A percentile compares a stretch with the other conserved stretches of the same genome.
These are phyloP conservation scores for Neurospora tetrasperma DNA, from an alignment of 495 filamentous ascomycete genomes.

Conservation along the genomic window DNA sequence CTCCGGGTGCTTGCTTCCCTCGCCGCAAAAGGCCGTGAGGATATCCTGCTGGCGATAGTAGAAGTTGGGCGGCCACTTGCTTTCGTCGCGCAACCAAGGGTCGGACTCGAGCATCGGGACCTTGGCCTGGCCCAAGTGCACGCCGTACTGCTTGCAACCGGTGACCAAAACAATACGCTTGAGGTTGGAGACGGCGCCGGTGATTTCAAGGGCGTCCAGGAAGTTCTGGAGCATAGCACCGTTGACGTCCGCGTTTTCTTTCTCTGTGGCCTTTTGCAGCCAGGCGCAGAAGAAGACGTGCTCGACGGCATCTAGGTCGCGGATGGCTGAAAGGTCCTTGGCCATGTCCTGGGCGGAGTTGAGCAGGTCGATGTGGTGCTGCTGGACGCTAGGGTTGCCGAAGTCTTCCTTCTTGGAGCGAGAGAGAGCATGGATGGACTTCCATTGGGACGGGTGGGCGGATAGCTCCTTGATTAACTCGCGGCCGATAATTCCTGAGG, in stretches of 20 bases:
- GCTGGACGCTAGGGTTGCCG: constrained; percentile 30
- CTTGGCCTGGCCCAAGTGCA: constrained; percentile 44
- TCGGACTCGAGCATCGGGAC: constrained; percentile 40
- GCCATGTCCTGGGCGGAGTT: constrained; percentile 32
- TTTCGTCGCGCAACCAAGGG: constrained; percentile 12
- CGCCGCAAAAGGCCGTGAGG: constrained; percentile 19
- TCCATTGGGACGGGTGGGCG: constrained; percentile 28
- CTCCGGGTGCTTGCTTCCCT: constrained; percentile 17
- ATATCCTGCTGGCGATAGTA: constrained; percentile 40
- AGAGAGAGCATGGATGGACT: constrained; percentile 35
- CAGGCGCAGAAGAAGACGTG: constrained; percentile 43
- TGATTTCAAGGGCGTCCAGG: constrained; percentile 36
- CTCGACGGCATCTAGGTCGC: constrained; percentile 16
- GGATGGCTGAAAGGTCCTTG: constrained; percentile 27
- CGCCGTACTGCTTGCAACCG: constrained; percentile 48
- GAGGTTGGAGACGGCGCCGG: constrained; percentile 30
- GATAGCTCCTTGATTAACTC: constrained; percentile 35
- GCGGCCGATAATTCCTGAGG: constrained; percentile 36
- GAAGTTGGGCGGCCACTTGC: constrained; percentile 34
- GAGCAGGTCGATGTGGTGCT: constrained; percentile 37
- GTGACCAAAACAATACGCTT: constrained; percentile 44
- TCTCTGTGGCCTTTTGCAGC: constrained; percentile 32
- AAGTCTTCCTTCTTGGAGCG: constrained; percentile 30
- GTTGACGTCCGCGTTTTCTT: constrained; percentile 34
- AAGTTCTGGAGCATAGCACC: constrained; percentile 43